A percentile compares a stretch with the other conserved stretches of the same genome.
Conservation (phyloP, 441 rosid genomes). For the Eutrema salsugineum region DNA sequence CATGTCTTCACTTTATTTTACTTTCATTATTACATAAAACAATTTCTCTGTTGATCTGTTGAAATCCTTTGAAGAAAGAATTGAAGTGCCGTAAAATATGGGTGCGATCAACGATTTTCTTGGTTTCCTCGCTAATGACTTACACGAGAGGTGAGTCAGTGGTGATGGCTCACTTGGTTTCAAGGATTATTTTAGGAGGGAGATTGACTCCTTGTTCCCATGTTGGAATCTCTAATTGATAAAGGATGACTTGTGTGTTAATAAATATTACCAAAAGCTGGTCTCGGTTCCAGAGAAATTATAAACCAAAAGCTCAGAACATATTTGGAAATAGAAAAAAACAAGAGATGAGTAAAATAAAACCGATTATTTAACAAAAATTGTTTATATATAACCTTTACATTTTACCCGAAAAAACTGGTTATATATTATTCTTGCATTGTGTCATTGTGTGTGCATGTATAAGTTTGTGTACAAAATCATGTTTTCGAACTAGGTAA, state of each 20-base stretch:
- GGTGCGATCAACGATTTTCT: background rate
- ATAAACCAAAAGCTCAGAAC: no score
- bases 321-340: no score
- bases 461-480: background rate
- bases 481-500: background rate
- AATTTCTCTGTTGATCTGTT: background rate
- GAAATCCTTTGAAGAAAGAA: background rate
- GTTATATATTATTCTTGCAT: background rate
- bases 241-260: no score
- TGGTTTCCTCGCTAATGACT: background rate
- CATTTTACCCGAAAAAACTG: no score
- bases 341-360: background rate
- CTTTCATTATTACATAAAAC: background rate
- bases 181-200: no score
- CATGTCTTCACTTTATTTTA: background rate
- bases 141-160: background rate
- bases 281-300: no score
- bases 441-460: background rate
- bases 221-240: no score
- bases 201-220: no score
- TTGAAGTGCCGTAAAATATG: background rate
- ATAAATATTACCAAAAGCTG: no score
- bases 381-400: no score
- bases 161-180: no score
- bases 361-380: no score